Percentiles rank a stretch among this genome's conserved stretches.
These are phyloP conservation scores for Chamaecrista fasciculata DNA, from an alignment of 306 rosid species.

Conservation along the genomic window DNA sequence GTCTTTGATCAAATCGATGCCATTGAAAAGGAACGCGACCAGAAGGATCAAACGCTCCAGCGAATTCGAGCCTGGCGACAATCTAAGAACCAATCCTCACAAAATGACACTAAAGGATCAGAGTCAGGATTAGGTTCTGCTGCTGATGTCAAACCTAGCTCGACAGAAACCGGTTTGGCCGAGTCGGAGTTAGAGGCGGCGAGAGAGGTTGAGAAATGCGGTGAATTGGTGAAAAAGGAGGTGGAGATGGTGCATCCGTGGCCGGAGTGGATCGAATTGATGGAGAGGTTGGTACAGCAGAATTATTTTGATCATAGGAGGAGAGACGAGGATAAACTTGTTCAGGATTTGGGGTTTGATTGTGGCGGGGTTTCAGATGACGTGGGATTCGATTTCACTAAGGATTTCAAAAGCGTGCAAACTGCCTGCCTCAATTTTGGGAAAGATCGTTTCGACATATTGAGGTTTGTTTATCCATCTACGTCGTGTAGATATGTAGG, in stretches of 20 bases:
- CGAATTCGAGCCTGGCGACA: conserved; percentile 88
- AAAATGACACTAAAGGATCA: conserved; percentile 13
- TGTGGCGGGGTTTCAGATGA: conserved; percentile 29
- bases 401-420: conserved; percentile 70
- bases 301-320: conserved; percentile 85
- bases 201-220: conserved; percentile 15
- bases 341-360: conserved; percentile 59
- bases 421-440: conserved; percentile 82
- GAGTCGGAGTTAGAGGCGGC: conserved; percentile 15
- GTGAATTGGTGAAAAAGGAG: conserved; percentile 29
- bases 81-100: conserved; percentile 42
- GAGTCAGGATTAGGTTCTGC: neutral
- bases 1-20: conserved; percentile 94
- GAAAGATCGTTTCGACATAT: conserved; percentile 82
- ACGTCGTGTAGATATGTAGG: neutral
- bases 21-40: conserved; percentile 76
- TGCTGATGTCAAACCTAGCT: neutral
- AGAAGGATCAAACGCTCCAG: conserved; percentile 81
- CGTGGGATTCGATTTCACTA: conserved; percentile 49
- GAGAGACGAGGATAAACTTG: conserved; percentile 72
- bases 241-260: conserved; percentile 89
- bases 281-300: conserved; percentile 89
- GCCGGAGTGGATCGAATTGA: conserved; percentile 96
- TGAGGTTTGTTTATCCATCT: conserved; percentile 60
- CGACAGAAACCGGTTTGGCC: neutral